phyloP scores from a whole-genome alignment of 768 basidiomycete species.

The Lactarius trivialis region DNA sequence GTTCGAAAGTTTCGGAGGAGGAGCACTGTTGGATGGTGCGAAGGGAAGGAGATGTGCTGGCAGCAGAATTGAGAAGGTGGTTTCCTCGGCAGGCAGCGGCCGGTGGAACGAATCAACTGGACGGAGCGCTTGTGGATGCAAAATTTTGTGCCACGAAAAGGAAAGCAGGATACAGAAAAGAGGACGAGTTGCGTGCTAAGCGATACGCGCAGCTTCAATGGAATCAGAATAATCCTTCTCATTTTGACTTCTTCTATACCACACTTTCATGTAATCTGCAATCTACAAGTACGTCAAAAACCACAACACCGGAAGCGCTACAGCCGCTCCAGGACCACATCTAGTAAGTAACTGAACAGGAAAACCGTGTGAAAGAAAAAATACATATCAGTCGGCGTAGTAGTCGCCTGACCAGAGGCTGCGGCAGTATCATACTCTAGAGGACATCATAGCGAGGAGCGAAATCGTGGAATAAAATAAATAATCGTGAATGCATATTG shows the following conservation, averaged over 20 bases:
- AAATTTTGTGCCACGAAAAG: background rate
- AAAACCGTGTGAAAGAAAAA: background rate
- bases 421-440: slow-evolving; percentile 2
- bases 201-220: background rate
- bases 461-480: background rate
- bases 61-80: background rate
- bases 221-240: slow-evolving; percentile 6
- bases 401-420: slow-evolving; percentile 15
- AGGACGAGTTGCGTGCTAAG: background rate
- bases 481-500: background rate
- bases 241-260: slow-evolving; percentile 15
- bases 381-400: slow-evolving; percentile 13
- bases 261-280: slow-evolving; percentile 10
- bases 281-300: slow-evolving; percentile 19
- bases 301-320: background rate
- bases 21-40: background rate
- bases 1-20: slow-evolving; percentile 1
- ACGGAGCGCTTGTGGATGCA: slow-evolving; percentile 8
- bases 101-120: background rate
- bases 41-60: background rate
- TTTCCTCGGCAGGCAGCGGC: slow-evolving; percentile 3
- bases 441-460: background rate
- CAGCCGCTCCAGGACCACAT: slow-evolving; percentile 7
- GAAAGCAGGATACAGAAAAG: background rate
- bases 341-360: slow-evolving; percentile 7